Base-by-base conservation (phyloP, 2,329 filamentous ascomycete genomes). In the Paraconiothyrium sp. region DNA sequence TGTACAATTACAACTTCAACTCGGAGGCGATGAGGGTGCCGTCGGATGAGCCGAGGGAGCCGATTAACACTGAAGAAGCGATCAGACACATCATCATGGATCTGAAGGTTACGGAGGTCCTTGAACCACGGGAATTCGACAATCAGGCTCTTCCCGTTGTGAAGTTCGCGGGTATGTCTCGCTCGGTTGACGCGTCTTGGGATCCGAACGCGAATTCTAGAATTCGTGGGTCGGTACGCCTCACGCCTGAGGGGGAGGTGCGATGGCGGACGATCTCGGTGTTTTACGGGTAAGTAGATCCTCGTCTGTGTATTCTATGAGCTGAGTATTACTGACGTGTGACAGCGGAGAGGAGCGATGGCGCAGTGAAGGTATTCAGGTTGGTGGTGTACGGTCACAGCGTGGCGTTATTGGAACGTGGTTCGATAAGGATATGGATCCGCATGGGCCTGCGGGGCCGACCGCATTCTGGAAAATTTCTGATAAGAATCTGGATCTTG, bases 291-390 rank as follows among this genome's bases (percentile, higher is more conserved):
- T 81, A 76, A 65, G 78, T 58, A 14, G 41, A 11, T 2, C 43
- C 24, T 24, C 1, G 16, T 59, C 9, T 4, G 22, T 4, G 11
- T 11, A 7, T 56, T 35, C 9, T 16, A 2, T 8, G 24, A 41
- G 16, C 16, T n/a, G 39, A 41, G 39, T 41, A 41, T 52, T 43
- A 30, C 22, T 27, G 39, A 37, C 41, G 22, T 11, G 5, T 10
- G 60, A 84, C 65, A 79, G 84, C 67, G 88, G 89, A 51, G 84
- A 91, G 66, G 88, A 91, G 70, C 82, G 90, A 27, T 94, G 91
- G 92, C 84, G 87, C n/a, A 91, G 88, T 70, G 92, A 94, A 78
- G 87, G 90, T 9, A 82, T 94, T 6, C 92, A 94, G 76, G 77
- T 94, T 6, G 91, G 91, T 10, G 92, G 91, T 0, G 69, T 88